Evolutionary conservation across 2,329 filamentous ascomycete species (phyloP).

Genomic region (Arthrobotrys musiformis): DNA sequence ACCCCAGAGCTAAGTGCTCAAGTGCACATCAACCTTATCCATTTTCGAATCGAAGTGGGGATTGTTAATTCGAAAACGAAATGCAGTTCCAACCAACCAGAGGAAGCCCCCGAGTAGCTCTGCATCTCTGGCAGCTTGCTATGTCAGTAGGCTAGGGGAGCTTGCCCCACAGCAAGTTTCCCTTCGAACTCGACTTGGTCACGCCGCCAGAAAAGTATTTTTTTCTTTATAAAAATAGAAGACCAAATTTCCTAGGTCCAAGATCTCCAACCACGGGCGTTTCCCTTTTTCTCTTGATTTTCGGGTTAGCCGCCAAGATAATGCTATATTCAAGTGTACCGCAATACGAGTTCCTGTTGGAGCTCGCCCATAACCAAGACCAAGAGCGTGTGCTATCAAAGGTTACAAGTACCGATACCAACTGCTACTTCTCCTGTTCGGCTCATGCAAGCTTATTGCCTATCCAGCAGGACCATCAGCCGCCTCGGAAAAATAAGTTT

Average conservation of each 20-base stretch:
- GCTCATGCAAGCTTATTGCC: not conserved
- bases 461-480: not conserved
- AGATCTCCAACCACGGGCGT: not conserved
- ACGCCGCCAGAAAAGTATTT: constrained; percentile 8
- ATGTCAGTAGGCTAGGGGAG: not conserved
- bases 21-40: constrained; percentile 40
- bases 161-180: not conserved
- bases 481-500: constrained; percentile 46
- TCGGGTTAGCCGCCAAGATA: constrained; percentile 42
- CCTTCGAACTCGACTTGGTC: not conserved
- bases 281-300: not conserved
- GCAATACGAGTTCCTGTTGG: constrained; percentile 19
- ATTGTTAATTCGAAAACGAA: constrained; percentile 17
- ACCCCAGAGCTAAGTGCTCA: constrained; percentile 27
- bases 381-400: not conserved
- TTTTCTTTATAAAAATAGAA: constrained; percentile 28
- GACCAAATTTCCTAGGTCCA: not conserved
- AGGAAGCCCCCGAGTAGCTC: constrained; percentile 2
- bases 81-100: constrained; percentile 33
- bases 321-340: not conserved
- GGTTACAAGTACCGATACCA: constrained; percentile 47
- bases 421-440: constrained; percentile 26
- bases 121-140: constrained; percentile 17
- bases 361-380: constrained; percentile 17
- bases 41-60: constrained; percentile 27